Conservation (phyloP, 2,329 filamentous ascomycete genomes). For the Monosporascus sp. region DNA sequence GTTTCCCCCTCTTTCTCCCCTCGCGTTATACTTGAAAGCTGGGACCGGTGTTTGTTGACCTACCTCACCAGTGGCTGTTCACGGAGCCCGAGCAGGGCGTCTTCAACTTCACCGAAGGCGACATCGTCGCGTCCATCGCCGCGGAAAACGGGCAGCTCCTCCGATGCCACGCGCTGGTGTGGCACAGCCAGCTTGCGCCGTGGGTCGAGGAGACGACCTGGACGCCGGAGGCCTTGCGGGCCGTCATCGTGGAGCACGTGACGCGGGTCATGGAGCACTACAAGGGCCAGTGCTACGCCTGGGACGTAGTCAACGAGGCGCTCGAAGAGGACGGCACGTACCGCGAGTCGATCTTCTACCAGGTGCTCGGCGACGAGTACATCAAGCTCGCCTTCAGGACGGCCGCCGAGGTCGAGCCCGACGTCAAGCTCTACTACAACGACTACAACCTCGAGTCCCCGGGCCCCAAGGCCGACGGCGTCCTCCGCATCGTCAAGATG, state of each 20-base stretch:
- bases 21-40: neutral
- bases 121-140: constrained; percentile 41
- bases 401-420: constrained; percentile 40
- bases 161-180: constrained; percentile 43
- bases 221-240: constrained; percentile 33
- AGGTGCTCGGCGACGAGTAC: constrained; percentile 45
- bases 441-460: constrained; percentile 50
- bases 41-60: constrained; percentile 1
- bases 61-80: constrained; percentile 43
- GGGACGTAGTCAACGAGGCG: constrained; percentile 55
- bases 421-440: constrained; percentile 54
- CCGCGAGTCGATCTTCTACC: constrained; percentile 42
- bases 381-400: constrained; percentile 47
- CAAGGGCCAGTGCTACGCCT: constrained; percentile 45
- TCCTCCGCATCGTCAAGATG: constrained; percentile 28
- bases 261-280: constrained; percentile 41
- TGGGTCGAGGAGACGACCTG: constrained; percentile 43
- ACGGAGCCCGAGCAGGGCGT: constrained; percentile 51
- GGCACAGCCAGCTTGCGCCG: constrained; percentile 28
- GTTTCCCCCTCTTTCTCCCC: neutral
- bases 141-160: constrained; percentile 33
- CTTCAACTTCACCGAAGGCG: constrained; percentile 57
- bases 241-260: constrained; percentile 32
- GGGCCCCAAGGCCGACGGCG: constrained; percentile 30
- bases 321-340: constrained; percentile 49